Conservation (phyloP, 169 alveolate genomes). For the Plasmodium gonderi region DNA sequence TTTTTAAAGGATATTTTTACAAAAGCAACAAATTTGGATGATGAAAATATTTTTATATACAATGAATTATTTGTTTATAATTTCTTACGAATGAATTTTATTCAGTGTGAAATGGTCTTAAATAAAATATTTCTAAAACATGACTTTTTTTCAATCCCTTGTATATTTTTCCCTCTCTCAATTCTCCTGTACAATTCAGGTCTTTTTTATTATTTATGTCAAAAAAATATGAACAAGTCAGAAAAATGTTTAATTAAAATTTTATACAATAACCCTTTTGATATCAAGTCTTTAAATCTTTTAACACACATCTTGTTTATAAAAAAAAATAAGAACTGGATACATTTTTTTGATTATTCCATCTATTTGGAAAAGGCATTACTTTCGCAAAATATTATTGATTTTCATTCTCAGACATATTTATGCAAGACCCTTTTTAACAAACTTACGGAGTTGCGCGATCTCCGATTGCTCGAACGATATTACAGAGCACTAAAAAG, state of each 20-base stretch:
- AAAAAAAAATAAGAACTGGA: conserved; percentile 37
- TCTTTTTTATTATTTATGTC: conserved; percentile 17
- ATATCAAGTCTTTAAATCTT: conserved; percentile 26
- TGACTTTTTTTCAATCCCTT: background rate
- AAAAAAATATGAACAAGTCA: conserved; percentile 21
- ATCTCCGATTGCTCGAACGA: background rate
- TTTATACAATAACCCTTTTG: conserved; percentile 34
- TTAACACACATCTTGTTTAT: conserved; percentile 18
- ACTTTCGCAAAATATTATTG: background rate
- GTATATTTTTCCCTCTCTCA: background rate
- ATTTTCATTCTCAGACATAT: background rate
- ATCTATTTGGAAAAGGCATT: conserved; percentile 17
- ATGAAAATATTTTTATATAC: conserved; percentile 24
- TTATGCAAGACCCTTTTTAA: conserved; percentile 14
- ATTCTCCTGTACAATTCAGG: conserved; percentile 24
- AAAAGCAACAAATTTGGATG: conserved; percentile 28
- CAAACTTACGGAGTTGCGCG: background rate
- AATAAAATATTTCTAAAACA: background rate
- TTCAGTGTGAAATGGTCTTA: conserved; percentile 24
- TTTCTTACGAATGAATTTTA: conserved; percentile 20
- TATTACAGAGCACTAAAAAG: conserved; percentile 9
- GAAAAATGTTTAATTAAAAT: conserved; percentile 26
- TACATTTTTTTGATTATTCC: conserved; percentile 48
- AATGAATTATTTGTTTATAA: conserved; percentile 44
- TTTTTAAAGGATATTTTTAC: conserved; percentile 16